Percentiles rank a stretch among this genome's conserved stretches.
Evolutionary conservation across 768 basidiomycete species (phyloP).

Genomic region (Pleurotus ostreatus): DNA sequence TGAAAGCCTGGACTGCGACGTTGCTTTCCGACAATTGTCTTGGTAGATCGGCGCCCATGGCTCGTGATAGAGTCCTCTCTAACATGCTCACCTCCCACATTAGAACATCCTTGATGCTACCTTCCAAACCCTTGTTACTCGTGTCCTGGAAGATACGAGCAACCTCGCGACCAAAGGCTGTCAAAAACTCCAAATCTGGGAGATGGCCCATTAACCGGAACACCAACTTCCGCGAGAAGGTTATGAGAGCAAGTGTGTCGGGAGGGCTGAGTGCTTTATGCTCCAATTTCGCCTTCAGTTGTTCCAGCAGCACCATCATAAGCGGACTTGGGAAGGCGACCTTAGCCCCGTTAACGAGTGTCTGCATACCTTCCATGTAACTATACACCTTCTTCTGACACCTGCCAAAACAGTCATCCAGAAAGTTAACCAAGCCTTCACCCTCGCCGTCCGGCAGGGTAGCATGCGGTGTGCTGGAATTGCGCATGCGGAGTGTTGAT

Average conservation of each 20-base stretch:
- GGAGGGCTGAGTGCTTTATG: constrained; percentile 51
- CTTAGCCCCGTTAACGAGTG: constrained; percentile 20
- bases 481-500: constrained; percentile 26
- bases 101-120: constrained; percentile 31
- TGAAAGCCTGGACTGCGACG: constrained; percentile 35
- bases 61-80: constrained; percentile 26
- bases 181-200: constrained; percentile 36
- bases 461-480: constrained; percentile 47
- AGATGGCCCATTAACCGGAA: constrained; percentile 55
- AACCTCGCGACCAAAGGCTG: constrained; percentile 29
- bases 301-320: constrained; percentile 77
- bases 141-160: constrained; percentile 25
- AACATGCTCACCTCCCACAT: constrained; percentile 44
- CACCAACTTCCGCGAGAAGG: constrained; percentile 63
- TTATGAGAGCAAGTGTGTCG: constrained; percentile 57
- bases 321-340: constrained; percentile 63
- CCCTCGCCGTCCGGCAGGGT: constrained; percentile 51
- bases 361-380: constrained; percentile 72
- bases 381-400: constrained; percentile 81
- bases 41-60: constrained; percentile 2
- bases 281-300: constrained; percentile 64
- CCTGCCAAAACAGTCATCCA: constrained; percentile 84
- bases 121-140: background rate
- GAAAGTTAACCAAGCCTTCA: constrained; percentile 55
- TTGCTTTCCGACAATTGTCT: constrained; percentile 1